Conservation (phyloP, 768 basidiomycete genomes). For the Mycena galopus region DNA sequence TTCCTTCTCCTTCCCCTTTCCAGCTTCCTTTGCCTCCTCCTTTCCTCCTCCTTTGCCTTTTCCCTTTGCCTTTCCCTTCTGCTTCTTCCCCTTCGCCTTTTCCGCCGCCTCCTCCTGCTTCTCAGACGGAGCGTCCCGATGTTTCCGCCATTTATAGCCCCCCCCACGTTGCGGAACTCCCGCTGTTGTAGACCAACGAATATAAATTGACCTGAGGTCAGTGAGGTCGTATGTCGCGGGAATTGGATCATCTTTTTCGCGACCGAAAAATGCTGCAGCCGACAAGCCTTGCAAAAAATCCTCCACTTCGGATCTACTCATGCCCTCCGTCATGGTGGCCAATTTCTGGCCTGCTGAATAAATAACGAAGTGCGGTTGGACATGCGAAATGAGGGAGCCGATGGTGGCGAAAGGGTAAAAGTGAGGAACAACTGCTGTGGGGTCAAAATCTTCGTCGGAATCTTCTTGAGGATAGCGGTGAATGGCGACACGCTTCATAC, state of each 20-base stretch:
- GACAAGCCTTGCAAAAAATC: background rate
- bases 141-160: too few relatives aligned
- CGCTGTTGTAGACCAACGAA: background rate
- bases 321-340: background rate
- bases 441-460: background rate
- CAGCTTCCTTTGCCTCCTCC: too few relatives aligned
- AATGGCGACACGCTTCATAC: background rate
- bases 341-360: conserved; percentile 14
- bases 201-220: background rate
- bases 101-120: too few relatives aligned
- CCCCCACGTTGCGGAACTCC: too few relatives aligned
- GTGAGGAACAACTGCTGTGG: background rate
- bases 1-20: too few relatives aligned
- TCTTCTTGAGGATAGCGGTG: background rate
- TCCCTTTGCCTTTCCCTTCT: too few relatives aligned
- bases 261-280: background rate
- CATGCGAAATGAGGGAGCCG: background rate
- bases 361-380: conserved; percentile 15
- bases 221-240: background rate
- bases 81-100: too few relatives aligned
- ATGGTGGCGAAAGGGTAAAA: conserved; percentile 5
- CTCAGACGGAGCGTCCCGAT: too few relatives aligned
- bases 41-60: too few relatives aligned
- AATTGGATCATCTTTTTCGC: background rate
- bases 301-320: background rate